Evolutionary conservation across 78 protist genomes (phyloP).

Genomic region (Dictyostelium brefeldianum): DNA sequence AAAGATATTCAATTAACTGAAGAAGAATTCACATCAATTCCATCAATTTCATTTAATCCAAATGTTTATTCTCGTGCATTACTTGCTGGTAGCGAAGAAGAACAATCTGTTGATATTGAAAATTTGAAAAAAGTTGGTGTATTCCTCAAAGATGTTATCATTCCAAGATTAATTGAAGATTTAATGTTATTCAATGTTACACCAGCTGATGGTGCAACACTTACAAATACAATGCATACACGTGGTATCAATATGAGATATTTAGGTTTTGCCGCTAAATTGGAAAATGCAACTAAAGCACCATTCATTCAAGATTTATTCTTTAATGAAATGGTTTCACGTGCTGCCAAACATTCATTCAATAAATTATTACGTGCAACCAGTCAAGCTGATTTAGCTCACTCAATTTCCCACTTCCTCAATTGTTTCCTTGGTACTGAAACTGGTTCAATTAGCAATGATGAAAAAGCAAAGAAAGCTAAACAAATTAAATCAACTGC

Average conservation of each 20-base stretch:
- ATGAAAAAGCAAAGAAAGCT: conserved; percentile 21
- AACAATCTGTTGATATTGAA: conserved; percentile 30
- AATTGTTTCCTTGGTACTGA: conserved; percentile 81
- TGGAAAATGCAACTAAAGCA: conserved; percentile 3
- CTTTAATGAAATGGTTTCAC: conserved; percentile 80
- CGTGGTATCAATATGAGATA: conserved; percentile 89
- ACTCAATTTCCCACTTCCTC: conserved; percentile 61
- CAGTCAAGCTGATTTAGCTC: conserved; percentile 22
- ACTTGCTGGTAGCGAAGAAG: conserved; percentile 39
- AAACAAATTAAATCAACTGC: conserved; percentile 16
- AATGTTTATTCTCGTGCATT: conserved; percentile 38
- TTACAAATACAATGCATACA: conserved; percentile 71
- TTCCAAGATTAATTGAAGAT: conserved; percentile 72
- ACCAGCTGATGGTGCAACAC: conserved; percentile 85
- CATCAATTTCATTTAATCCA: conserved; percentile 55
- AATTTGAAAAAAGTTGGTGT: conserved; percentile 22
- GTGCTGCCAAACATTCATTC: conserved; percentile 78
- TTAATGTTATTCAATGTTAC: conserved; percentile 50
- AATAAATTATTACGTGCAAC: conserved; percentile 26
- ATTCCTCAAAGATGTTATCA: conserved; percentile 55
- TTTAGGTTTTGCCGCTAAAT: conserved; percentile 61
- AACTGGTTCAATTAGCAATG: conserved; percentile 1
- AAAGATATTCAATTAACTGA: conserved; percentile 11
- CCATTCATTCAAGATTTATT: conserved; percentile 77
- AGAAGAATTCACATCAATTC: conserved; percentile 1